Conservation (phyloP, 768 basidiomycete species). For the Hydnum rufescens region DNA sequence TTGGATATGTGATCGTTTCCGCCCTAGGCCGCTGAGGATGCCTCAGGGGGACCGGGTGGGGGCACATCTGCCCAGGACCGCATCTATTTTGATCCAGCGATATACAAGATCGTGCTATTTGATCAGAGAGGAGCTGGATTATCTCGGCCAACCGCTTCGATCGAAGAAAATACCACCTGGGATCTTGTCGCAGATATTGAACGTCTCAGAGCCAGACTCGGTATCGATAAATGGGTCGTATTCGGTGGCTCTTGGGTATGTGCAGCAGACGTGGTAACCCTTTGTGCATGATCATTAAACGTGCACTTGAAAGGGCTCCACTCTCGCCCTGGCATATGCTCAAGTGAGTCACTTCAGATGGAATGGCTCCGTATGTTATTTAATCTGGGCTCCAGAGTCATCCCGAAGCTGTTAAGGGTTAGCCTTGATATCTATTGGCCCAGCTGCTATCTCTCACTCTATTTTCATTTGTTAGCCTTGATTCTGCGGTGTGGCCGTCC, state of each 20-base stretch:
- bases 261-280: neutral
- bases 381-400: conserved; percentile 32
- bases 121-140: conserved; percentile 75
- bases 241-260: conserved; percentile 86
- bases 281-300: neutral
- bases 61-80: conserved; percentile 49
- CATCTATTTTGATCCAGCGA: conserved; percentile 61
- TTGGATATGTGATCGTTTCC: neutral
- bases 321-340: conserved; percentile 68
- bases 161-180: conserved; percentile 87
- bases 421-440: no score
- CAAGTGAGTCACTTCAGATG: conserved; percentile 23
- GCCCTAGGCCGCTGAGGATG: neutral
- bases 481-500: conserved; percentile 27
- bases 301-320: conserved; percentile 42
- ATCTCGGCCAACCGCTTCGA: conserved; percentile 29
- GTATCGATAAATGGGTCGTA: conserved; percentile 76
- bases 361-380: neutral
- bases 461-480: no score
- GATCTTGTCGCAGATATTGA: conserved; percentile 84
- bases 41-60: conserved; percentile 60
- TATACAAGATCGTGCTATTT: conserved; percentile 65
- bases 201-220: conserved; percentile 51
- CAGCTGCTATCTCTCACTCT: no score
- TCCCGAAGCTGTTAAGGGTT: conserved; percentile 61